phyloP scores from a whole-genome alignment of 495 filamentous ascomycete species.

The Neurospora sp. region DNA sequence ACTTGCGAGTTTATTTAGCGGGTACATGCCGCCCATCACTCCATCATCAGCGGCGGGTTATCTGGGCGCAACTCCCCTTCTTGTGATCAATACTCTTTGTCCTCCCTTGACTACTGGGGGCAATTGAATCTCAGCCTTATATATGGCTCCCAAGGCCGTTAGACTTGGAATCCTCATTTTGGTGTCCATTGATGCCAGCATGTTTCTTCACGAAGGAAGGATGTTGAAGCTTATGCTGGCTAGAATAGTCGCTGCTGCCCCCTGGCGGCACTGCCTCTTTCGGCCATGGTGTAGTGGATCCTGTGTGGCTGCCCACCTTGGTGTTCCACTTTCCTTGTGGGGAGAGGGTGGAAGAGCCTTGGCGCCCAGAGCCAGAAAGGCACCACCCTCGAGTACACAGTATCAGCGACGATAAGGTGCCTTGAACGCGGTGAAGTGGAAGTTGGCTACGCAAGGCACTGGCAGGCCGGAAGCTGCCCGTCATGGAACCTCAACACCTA shows the following conservation, averaged over 20 bases:
- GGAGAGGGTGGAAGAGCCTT: too few species aligned
- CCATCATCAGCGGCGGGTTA: neutral
- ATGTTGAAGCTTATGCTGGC: neutral
- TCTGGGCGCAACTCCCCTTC: neutral
- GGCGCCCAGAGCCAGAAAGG: too few species aligned
- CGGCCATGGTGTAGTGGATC: neutral
- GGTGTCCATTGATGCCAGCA: neutral
- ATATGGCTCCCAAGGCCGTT: neutral
- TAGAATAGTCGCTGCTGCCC: neutral
- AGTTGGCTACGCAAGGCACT: neutral
- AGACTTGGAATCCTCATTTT: neutral
- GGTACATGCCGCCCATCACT: neutral
- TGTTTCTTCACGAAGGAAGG: neutral
- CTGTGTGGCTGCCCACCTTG: neutral
- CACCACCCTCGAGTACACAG: neutral
- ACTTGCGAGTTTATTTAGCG: neutral
- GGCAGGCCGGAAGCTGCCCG: neutral
- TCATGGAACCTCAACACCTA: neutral
- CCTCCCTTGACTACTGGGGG: neutral
- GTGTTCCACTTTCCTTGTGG: neutral
- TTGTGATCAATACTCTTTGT: neutral
- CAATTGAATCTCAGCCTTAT: neutral
- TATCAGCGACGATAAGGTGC: neutral
- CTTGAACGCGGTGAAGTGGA: neutral
- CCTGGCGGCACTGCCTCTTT: neutral